phyloP scores from a whole-genome alignment of 129 eudicot genomes.

The Silybum marianum region DNA sequence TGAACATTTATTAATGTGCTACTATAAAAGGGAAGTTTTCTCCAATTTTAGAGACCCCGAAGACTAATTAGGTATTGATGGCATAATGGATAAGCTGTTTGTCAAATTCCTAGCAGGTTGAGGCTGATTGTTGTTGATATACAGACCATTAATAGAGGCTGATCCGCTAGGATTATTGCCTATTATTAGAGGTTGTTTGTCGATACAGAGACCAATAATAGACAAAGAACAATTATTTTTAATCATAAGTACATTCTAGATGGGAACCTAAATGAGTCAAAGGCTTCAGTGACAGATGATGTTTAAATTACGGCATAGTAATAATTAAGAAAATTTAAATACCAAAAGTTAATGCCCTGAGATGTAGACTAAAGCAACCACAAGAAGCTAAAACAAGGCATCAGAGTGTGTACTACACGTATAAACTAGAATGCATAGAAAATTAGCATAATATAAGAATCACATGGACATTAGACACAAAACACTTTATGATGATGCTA shows the following conservation, averaged over 20 bases:
- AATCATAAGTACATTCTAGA: background rate
- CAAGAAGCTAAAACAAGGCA: background rate
- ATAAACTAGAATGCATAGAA: background rate
- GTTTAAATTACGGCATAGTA: background rate
- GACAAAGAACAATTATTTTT: background rate
- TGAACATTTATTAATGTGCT: background rate
- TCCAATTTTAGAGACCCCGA: background rate
- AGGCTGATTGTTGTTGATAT: background rate
- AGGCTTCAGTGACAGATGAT: background rate
- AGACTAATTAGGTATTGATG: background rate
- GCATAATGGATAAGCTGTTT: background rate
- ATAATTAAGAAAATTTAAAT: background rate
- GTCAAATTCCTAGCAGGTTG: background rate
- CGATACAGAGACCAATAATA: too few species aligned
- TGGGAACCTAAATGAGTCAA: conserved; percentile 4
- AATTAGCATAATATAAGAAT: background rate
- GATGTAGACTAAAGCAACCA: background rate
- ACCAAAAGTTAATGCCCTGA: background rate
- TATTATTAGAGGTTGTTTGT: too few species aligned
- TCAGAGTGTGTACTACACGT: background rate
- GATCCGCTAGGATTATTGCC: too few species aligned
- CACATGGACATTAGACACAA: background rate
- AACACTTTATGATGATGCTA: background rate
- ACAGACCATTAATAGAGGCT: too few species aligned
- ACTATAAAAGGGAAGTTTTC: background rate